Base-by-base conservation (phyloP, 1,139 yeast genomes). In the Protomyces macrosporus region DNA sequence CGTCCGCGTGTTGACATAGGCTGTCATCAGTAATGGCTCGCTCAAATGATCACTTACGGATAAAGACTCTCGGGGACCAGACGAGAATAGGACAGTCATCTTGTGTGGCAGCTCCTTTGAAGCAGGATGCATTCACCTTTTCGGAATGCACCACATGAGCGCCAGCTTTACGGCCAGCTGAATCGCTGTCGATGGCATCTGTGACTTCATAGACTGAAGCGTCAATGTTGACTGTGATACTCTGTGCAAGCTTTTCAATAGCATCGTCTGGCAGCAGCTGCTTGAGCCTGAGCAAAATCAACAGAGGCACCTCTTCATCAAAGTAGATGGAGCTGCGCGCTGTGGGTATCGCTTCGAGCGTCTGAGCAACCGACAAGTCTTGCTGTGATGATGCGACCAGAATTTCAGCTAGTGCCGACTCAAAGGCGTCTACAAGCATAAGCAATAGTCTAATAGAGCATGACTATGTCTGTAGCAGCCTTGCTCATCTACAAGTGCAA, bases 221-320 rank as follows among this genome's bases (percentile, higher is more conserved):
- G 16, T 42, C 48, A 16, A 42, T 30, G 16, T 42, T 42, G 48
- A 42, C 5, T 16, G 48, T 42, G 48, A 42, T 16, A n/a, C 48
- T 30, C 3, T 23, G 30, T 6, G 48, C 32, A 5, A 42, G 6
- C 9, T 6, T 6, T 10, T 4, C 3, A 30, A 16, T 16, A 2
- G n/a, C 30, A 0, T 42, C 48, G 2, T 42, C 32, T 14, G 48
- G 9, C 16, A 6, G 32, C n/a, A 30, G 7, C 16, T 14, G 6
- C 16, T 14, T 6, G 48, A 42, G 23, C 10, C 48, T 23, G 23
- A 58, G 45, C 1, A 58, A 42, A 9, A 58, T 16, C 23, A 51
- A 34, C 12, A 58, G 35, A 9, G 62, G 56, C 14, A 52, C 56
- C 16, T 40, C 42, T 39, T 58, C 62, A 30, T 58, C 62, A 23